These are phyloP conservation scores for Epichloe bromicola DNA, from an alignment of 2,329 filamentous ascomycete genomes.

Conservation along the genomic window DNA sequence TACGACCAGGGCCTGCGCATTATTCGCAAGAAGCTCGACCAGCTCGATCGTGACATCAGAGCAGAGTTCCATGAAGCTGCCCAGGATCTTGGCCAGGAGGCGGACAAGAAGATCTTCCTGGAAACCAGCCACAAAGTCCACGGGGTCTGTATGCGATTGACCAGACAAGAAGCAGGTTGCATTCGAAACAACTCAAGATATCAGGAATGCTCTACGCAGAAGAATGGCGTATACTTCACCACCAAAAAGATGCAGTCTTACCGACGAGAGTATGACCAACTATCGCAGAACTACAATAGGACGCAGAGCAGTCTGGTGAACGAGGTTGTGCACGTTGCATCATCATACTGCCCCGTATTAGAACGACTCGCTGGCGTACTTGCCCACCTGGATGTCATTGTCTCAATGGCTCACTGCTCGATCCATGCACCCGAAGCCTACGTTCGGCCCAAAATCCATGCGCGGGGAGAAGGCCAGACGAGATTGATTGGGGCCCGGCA, in stretches of 20 bases:
- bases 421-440: constrained; percentile 89
- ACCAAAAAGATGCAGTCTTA: constrained; percentile 70
- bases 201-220: constrained; percentile 92
- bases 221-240: constrained; percentile 98
- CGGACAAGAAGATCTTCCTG: constrained; percentile 96
- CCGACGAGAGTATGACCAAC: constrained; percentile 83
- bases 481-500: constrained; percentile 87
- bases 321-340: constrained; percentile 85
- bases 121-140: constrained; percentile 85
- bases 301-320: constrained; percentile 83
- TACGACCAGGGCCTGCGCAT: constrained; percentile 80
- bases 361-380: constrained; percentile 81
- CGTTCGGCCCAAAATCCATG: constrained; percentile 79
- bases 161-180: constrained; percentile 77
- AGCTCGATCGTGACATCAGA: constrained; percentile 69
- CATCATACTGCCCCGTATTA: constrained; percentile 87
- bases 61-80: constrained; percentile 66
- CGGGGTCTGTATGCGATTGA: constrained; percentile 92
- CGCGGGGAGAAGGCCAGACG: constrained; percentile 76
- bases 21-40: constrained; percentile 87
- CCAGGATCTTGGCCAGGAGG: constrained; percentile 74
- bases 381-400: constrained; percentile 82
- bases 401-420: constrained; percentile 84
- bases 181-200: constrained; percentile 87
- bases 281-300: constrained; percentile 87